These are phyloP conservation scores for Kurtzmaniella quercitrusa DNA, from an alignment of 1,139 yeast species.

Conservation along the genomic window DNA sequence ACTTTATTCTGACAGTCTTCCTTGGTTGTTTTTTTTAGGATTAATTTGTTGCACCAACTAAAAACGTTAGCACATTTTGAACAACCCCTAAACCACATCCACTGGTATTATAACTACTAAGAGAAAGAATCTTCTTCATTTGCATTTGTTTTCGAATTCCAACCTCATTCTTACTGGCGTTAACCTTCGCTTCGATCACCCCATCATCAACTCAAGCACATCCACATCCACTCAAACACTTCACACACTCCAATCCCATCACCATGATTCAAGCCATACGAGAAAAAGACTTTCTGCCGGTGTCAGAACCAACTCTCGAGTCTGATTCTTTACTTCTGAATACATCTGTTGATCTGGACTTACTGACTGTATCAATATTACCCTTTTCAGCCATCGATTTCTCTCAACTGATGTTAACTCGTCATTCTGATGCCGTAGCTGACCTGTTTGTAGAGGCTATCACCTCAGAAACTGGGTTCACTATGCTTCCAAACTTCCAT, in stretches of 20 bases:
- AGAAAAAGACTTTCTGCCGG: conserved; percentile 3
- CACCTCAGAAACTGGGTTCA: conserved; percentile 21
- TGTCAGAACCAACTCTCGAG: conserved; percentile 5
- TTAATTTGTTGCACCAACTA: neutral
- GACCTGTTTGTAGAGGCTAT: conserved; percentile 29
- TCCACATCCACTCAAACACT: neutral
- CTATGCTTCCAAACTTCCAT: conserved; percentile 48
- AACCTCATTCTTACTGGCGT: too few relatives aligned
- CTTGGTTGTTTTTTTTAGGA: neutral
- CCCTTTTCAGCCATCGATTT: neutral
- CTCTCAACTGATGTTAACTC: neutral
- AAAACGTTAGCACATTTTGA: neutral
- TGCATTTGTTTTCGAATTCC: too few relatives aligned
- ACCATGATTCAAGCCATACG: neutral
- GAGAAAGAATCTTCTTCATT: too few relatives aligned
- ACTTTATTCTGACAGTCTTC: too few relatives aligned
- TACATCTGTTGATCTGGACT: conserved; percentile 1
- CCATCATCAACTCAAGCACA: too few relatives aligned
- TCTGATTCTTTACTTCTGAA: conserved; percentile 5
- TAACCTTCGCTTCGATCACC: too few relatives aligned
- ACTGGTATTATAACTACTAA: too few relatives aligned
- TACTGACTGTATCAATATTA: neutral
- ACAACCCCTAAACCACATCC: neutral
- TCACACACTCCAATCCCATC: too few relatives aligned
- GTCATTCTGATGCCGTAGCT: conserved; percentile 15